Conservation (phyloP, 306 rosid species). For the Pueraria montana region DNA sequence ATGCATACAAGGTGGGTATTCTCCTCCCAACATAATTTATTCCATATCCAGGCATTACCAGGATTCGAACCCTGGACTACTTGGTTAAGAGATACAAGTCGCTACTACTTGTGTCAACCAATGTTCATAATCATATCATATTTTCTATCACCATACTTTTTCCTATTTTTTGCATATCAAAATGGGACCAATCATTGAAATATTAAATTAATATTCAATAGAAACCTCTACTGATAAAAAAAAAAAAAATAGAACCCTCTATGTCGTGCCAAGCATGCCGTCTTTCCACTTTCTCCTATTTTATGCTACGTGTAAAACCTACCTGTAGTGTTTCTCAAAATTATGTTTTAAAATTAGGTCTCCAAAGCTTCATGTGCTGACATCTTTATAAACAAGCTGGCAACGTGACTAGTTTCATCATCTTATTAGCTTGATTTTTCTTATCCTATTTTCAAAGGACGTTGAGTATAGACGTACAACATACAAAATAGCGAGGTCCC, state of each 20-base stretch:
- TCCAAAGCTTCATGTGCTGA: conserved; percentile 17
- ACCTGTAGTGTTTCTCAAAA: background rate
- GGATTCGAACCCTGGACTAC: too few relatives aligned
- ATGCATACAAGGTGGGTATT: too few relatives aligned
- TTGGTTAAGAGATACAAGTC: too few relatives aligned
- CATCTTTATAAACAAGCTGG: conserved; percentile 15
- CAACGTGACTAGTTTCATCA: conserved; percentile 9
- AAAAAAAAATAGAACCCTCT: background rate
- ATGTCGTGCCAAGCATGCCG: conserved; percentile 4
- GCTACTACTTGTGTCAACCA: too few relatives aligned
- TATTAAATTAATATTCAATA: background rate
- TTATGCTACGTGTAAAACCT: background rate
- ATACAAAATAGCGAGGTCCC: background rate
- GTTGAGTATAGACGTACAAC: background rate
- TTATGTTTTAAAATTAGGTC: conserved; percentile 11
- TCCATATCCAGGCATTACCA: too few relatives aligned
- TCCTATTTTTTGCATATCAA: background rate
- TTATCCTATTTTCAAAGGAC: conserved; percentile 22
- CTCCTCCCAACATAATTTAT: too few relatives aligned
- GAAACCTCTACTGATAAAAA: background rate
- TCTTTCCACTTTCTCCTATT: background rate
- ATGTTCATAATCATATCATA: background rate
- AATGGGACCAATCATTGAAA: background rate
- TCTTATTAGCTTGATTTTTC: background rate
- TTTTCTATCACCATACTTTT: background rate